Evolutionary conservation across 345 rosid species (phyloP), one percentile per base, ranked within the genome.

Genomic region (Cardamine chenopodiifolia): DNA sequence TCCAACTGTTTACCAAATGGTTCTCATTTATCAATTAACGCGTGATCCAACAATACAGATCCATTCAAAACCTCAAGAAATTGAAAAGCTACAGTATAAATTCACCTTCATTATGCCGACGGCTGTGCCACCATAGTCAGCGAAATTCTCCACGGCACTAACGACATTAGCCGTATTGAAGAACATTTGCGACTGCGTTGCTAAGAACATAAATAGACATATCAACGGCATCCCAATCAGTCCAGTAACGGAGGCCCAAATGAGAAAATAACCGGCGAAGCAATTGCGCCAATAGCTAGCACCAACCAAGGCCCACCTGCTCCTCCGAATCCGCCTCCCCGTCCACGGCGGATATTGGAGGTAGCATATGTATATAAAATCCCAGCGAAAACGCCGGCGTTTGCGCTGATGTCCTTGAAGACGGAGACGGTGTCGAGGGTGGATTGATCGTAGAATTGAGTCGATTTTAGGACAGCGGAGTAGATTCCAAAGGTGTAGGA

Each of bases 351-450:
- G 35, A 62, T 71, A 60, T 50, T 29, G 47, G 65, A 55, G 4
- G 90, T 81, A 34, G 83, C 83, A 64, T 75, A 68, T 45, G 96
- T 70, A 76, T 91, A 93, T 6, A 93, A 82, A 71, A 91, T 81
- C 26, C 98, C 98, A 12, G 97, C 86, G 57, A 90, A 79, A 83
- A 88, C 40, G 4, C 96, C 98, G 80, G 78, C 83, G 88, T 91
- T 91, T 44, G 96, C 94, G 18, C 98, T 97, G 81, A 93, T 91
- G 82, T 93, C 96, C 49, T 93, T 93, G 84, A 89, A 91, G 82
- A 93, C 98, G 42, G 97, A 93, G 79, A 93, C 88, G 79, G 91
- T 91, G 84, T 93, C 98, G 71, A 93, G 98, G 6, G 98, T 93
- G 14, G 89, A 86, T 77, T 91, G 98, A 74, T 89, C 87, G 86